Base-by-base conservation (phyloP, 306 rosid genomes). In the Arachis stenosperma region DNA sequence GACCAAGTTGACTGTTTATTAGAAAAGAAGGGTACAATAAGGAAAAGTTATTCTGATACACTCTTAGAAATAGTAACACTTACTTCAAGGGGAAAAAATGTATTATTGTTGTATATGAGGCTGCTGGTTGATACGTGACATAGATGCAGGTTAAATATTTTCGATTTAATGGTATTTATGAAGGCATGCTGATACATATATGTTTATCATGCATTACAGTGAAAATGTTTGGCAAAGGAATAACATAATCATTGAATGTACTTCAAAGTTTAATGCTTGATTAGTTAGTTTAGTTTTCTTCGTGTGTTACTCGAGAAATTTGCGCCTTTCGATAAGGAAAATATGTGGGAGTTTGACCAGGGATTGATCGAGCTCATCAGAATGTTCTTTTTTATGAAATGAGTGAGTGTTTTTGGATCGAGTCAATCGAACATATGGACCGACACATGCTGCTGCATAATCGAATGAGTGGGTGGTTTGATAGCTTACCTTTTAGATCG, bases 21-120 rank as follows among this genome's bases (percentile, higher is more conserved):
- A 56, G 65, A 61, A 77, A 37, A 69, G 69, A 17, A 62, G 57
- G 55, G 46, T 69, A 73, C 15, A 59, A 40, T 33, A 64, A 75
- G 42, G 6, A 3, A 52, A 33, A 51, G 58, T 47, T 17, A 17
- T 17, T 62, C 37, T 47, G 70, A 15, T 39, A 56, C 52, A 68
- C 42, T 7, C 67, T 47, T 12, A 33, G 73, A 55, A 13, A 44
- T 57, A 43, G 44, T 55, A 22, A 33, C 37, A 33, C 27, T 74
- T 54, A 15, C 37, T 46, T 67, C 5, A 46, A 53, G 52, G 10
- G 22, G 40, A 37, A 40, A 58, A 51, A 11, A 53, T n/a, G 15
- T 53, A 4, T 69, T 37, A 7, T 54, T 17, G 53, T 33, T 33
- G 37, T 57, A 70, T 29, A 40, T 54, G 53, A 51, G 59, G 47